Percentiles rank a stretch among this genome's conserved stretches.
Conservation (phyloP, 225 moss, liverwort and hornwort genomes). For the Pseudoscleropodium purum region DNA sequence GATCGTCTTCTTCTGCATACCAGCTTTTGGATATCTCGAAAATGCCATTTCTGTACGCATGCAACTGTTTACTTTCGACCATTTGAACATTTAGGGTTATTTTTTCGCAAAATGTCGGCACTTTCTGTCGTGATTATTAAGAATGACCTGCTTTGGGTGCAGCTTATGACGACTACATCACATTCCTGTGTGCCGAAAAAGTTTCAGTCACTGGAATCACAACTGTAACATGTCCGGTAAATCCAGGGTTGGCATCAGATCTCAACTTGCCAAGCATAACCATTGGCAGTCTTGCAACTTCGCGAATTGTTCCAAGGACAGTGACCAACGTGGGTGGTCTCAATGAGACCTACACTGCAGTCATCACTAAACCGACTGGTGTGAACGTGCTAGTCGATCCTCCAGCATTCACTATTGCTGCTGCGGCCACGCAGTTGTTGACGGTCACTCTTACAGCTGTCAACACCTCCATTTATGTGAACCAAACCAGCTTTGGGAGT, state of each 20-base stretch:
- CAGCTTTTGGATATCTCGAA: background rate
- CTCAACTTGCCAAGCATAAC: constrained; percentile 44
- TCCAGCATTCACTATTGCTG: constrained; percentile 8
- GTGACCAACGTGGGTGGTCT: constrained; percentile 25
- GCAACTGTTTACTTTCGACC: too few species aligned
- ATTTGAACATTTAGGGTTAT: background rate
- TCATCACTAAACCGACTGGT: constrained; percentile 3
- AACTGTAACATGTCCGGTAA: constrained; percentile 1
- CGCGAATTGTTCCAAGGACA: constrained; percentile 18
- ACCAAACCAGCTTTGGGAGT: constrained; percentile 31
- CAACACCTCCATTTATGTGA: background rate
- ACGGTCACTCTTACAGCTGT: constrained; percentile 23
- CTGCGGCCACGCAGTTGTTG: constrained; percentile 7
- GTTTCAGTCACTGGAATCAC: constrained; percentile 13
- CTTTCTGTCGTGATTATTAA: background rate
- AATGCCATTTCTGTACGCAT: background rate
- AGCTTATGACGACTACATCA: constrained; percentile 51
- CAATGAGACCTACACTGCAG: constrained; percentile 17
- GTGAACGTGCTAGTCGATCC: constrained; percentile 23
- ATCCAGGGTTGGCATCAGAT: constrained; percentile 26
- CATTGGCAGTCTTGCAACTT: constrained; percentile 2
- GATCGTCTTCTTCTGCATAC: background rate
- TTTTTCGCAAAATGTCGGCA: background rate
- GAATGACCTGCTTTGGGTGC: background rate
- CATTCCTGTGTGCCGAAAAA: constrained; percentile 39